phyloP scores from a whole-genome alignment of 768 basidiomycete species.

The Collybiopsis confluens region DNA sequence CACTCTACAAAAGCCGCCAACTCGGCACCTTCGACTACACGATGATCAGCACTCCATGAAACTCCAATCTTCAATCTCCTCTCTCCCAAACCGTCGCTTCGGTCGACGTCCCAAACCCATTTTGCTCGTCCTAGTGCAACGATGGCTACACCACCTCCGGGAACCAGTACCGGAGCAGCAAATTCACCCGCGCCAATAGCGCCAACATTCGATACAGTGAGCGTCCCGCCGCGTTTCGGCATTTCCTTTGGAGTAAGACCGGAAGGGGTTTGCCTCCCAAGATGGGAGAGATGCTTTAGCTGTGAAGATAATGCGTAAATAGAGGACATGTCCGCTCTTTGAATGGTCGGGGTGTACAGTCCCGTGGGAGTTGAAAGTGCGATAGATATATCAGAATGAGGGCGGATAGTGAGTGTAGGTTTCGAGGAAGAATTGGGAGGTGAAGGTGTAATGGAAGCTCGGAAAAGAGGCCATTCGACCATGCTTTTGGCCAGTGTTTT shows the following conservation, averaged over 20 bases:
- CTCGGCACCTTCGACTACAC: constrained; percentile 87
- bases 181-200: constrained; percentile 69
- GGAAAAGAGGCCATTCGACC: constrained; percentile 82
- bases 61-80: constrained; percentile 57
- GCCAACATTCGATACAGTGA: constrained; percentile 81
- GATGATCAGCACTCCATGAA: constrained; percentile 85
- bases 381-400: constrained; percentile 68
- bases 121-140: constrained; percentile 76
- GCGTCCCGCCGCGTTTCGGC: constrained; percentile 71
- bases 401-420: constrained; percentile 69
- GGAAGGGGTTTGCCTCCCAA: constrained; percentile 65
- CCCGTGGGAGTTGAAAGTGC: constrained; percentile 80
- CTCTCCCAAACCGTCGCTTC: constrained; percentile 41
- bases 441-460: constrained; percentile 60
- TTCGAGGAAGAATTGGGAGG: constrained; percentile 35
- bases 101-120: constrained; percentile 71
- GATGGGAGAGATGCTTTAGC: constrained; percentile 55
- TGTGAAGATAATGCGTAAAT: constrained; percentile 60
- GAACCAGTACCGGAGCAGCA: constrained; percentile 73
- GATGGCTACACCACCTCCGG: constrained; percentile 82
- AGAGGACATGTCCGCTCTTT: constrained; percentile 46
- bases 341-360: constrained; percentile 76
- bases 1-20: constrained; percentile 83
- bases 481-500: constrained; percentile 80
- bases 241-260: constrained; percentile 65